These are phyloP conservation scores for Moesziomyces parantarcticus DNA, from an alignment of 1,284 basidiomycete genomes.

Conservation along the genomic window DNA sequence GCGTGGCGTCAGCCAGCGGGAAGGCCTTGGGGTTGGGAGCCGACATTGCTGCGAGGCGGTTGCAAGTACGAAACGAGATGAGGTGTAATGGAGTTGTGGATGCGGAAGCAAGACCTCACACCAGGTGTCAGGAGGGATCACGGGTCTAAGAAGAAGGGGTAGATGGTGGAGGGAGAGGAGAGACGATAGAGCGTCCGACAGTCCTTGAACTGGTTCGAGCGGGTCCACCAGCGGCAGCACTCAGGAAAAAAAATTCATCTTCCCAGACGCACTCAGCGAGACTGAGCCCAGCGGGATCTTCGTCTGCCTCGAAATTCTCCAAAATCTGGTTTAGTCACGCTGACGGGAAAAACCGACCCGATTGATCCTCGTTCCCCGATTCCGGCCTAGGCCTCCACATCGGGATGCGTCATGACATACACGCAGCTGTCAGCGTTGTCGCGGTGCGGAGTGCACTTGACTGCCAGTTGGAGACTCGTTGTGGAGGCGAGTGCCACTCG, in stretches of 20 bases:
- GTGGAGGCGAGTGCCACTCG: conserved; percentile 4
- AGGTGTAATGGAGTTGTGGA: background rate
- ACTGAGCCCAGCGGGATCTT: too few relatives aligned
- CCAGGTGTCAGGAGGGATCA: conserved; percentile 49
- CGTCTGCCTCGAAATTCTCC: conserved; percentile 9
- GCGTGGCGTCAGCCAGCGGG: conserved; percentile 86
- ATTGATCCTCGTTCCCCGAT: too few relatives aligned
- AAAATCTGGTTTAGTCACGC: conserved; percentile 23
- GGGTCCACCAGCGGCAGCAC: conserved; percentile 1
- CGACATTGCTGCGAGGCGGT: conserved; percentile 44
- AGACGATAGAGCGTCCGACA: background rate
- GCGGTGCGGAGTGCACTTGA: too few relatives aligned
- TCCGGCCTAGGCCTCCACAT: background rate
- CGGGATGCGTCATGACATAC: conserved; percentile 47
- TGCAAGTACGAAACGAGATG: conserved; percentile 1
- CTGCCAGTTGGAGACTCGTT: too few relatives aligned
- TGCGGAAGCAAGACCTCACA: conserved; percentile 44
- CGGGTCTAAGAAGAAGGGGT: conserved; percentile 31
- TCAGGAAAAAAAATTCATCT: background rate
- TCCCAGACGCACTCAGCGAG: background rate
- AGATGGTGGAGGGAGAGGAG: conserved; percentile 11
- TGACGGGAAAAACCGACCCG: too few relatives aligned
- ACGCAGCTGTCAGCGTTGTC: conserved; percentile 9
- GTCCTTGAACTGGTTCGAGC: background rate
- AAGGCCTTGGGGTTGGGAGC: conserved; percentile 81